Percentiles rank a stretch among this genome's conserved stretches.
phyloP scores from a whole-genome alignment of 2,329 filamentous ascomycete genomes.

The Cladophialophora psammophila region DNA sequence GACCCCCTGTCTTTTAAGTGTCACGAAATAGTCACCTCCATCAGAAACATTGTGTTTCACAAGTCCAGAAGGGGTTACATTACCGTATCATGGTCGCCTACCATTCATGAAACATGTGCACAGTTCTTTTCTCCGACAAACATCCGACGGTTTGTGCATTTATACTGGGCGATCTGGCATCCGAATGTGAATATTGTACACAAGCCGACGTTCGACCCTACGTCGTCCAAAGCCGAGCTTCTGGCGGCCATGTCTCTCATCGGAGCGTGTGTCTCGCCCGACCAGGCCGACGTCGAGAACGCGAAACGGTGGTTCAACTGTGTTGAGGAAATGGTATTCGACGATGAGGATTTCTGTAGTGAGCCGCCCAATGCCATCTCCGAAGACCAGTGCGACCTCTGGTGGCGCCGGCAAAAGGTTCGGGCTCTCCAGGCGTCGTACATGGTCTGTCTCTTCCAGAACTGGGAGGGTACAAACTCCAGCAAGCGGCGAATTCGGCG shows the following conservation, averaged over 20 bases:
- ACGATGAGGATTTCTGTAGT: constrained; percentile 48
- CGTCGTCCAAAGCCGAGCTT: constrained; percentile 43
- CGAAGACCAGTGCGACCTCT: not conserved
- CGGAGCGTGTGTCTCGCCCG: constrained; percentile 47
- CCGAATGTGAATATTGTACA: constrained; percentile 49
- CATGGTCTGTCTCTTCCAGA: constrained; percentile 50
- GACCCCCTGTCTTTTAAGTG: constrained; percentile 48
- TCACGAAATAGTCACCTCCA: constrained; percentile 47
- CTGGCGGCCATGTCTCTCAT: constrained; percentile 49
- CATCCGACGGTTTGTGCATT: constrained; percentile 44
- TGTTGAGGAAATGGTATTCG: constrained; percentile 50
- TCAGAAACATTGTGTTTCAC: constrained; percentile 47
- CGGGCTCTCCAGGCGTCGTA: constrained; percentile 50
- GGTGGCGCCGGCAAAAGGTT: constrained; percentile 39
- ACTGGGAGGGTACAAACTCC: constrained; percentile 49
- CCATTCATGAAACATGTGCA: constrained; percentile 41
- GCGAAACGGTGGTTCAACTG: constrained; percentile 49
- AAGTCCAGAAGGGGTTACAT: constrained; percentile 49
- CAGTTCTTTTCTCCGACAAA: constrained; percentile 34
- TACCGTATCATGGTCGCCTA: constrained; percentile 46
- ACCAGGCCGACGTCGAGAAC: constrained; percentile 44
- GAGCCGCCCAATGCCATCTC: constrained; percentile 37
- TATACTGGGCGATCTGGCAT: constrained; percentile 51
- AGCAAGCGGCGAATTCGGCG: constrained; percentile 48
- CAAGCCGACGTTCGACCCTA: constrained; percentile 47